phyloP scores from a whole-genome alignment of 1,139 yeast genomes.

The Zygosaccharomyces sapae region DNA sequence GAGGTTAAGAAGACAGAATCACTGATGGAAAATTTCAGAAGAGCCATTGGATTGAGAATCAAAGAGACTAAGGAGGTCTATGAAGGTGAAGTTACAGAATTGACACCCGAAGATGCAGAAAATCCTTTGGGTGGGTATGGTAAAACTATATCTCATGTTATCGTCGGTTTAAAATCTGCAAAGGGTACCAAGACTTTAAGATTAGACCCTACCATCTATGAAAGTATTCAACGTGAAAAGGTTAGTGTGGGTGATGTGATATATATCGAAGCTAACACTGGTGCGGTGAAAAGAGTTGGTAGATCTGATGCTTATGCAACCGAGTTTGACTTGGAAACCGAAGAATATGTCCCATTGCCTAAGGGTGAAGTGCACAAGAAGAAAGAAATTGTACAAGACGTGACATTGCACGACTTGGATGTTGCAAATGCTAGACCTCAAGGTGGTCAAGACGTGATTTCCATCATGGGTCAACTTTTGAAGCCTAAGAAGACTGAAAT shows the following conservation, averaged over 20 bases:
- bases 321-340: slow-evolving; percentile 96
- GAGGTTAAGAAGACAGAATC: slow-evolving; percentile 98
- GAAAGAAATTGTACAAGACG: slow-evolving; percentile 97
- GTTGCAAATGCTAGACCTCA: slow-evolving; percentile 96
- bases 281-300: slow-evolving; percentile 96
- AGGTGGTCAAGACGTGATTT: slow-evolving; percentile 96
- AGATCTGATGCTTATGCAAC: slow-evolving; percentile 98
- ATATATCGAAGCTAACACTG: slow-evolving; percentile 95
- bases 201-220: slow-evolving; percentile 92
- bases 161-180: slow-evolving; percentile 91
- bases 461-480: slow-evolving; percentile 97
- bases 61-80: slow-evolving; percentile 97
- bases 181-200: slow-evolving; percentile 92
- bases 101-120: slow-evolving; percentile 95
- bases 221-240: slow-evolving; percentile 91
- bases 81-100: slow-evolving; percentile 96
- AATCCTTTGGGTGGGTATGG: slow-evolving; percentile 98
- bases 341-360: slow-evolving; percentile 96
- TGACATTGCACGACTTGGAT: slow-evolving; percentile 91
- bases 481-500: slow-evolving; percentile 98
- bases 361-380: slow-evolving; percentile 98
- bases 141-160: slow-evolving; percentile 89
- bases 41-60: slow-evolving; percentile 92
- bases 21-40: slow-evolving; percentile 93
- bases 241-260: slow-evolving; percentile 95